Evolutionary conservation across 1,284 basidiomycete genomes (phyloP).

Genomic region (Ustilago vetiveriae): DNA sequence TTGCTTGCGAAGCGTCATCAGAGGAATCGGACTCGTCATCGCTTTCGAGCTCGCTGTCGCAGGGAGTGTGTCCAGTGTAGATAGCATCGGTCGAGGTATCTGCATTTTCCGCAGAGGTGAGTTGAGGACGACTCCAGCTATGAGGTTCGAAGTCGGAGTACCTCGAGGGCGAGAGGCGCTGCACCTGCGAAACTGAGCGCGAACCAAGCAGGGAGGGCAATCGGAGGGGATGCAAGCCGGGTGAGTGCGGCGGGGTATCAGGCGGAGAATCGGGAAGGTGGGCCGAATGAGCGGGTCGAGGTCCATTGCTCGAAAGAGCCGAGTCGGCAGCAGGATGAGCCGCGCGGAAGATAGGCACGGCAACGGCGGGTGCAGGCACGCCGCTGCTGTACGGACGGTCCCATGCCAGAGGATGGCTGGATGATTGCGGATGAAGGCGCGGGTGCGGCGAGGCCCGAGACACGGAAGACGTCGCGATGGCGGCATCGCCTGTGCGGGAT

Average conservation of each 20-base stretch:
- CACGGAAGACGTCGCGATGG: background rate
- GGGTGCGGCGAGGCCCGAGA: background rate
- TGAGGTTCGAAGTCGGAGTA: background rate
- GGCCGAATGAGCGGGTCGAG: conserved; percentile 9
- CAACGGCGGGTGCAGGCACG: conserved; percentile 40
- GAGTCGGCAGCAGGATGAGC: conserved; percentile 11
- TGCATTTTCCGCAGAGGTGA: background rate
- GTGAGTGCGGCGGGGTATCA: conserved; percentile 51
- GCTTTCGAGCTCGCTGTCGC: conserved; percentile 35
- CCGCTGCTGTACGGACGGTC: conserved; percentile 45
- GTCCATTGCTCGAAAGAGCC: background rate
- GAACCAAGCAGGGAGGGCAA: conserved; percentile 12
- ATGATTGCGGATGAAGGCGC: conserved; percentile 1
- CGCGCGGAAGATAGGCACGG: conserved; percentile 43
- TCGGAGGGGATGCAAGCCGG: conserved; percentile 22
- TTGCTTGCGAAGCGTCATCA: conserved; percentile 33
- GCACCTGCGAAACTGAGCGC: conserved; percentile 9
- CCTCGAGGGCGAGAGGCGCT: conserved; percentile 11
- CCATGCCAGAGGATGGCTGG: conserved; percentile 24
- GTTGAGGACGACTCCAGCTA: conserved; percentile 2
- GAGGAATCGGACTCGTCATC: conserved; percentile 22
- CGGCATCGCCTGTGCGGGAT: background rate
- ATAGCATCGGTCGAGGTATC: conserved; percentile 21
- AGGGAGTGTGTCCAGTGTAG: conserved; percentile 38
- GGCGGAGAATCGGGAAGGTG: conserved; percentile 50